Evolutionary conservation across 2,329 filamentous ascomycete species (phyloP).

Genomic region (Lecanicillium sp.): DNA sequence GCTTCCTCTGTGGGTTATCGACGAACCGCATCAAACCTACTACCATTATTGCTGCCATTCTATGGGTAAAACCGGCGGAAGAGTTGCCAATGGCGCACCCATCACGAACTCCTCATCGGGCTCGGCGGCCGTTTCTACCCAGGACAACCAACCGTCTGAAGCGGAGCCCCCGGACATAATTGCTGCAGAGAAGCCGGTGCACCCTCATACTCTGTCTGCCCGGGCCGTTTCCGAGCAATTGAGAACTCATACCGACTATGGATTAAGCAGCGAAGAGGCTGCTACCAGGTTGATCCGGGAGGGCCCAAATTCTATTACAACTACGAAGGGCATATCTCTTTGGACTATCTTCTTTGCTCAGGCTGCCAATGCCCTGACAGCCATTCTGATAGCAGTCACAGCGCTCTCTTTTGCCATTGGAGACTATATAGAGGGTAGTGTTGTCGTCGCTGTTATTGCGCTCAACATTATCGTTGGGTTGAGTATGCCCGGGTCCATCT

Average conservation of each 20-base stretch:
- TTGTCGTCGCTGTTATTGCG: conserved; percentile 55
- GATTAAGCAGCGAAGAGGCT: conserved; percentile 55
- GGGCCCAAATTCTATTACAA: conserved; percentile 64
- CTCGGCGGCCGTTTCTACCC: conserved; percentile 25
- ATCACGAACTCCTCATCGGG: conserved; percentile 24
- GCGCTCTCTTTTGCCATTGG: conserved; percentile 57
- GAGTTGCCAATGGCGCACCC: conserved; percentile 33
- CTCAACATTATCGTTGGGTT: conserved; percentile 62
- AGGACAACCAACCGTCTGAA: conserved; percentile 31
- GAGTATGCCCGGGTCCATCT: conserved; percentile 18
- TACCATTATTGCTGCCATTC: conserved; percentile 27
- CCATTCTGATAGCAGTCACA: conserved; percentile 69
- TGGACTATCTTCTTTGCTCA: conserved; percentile 71
- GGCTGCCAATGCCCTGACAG: conserved; percentile 68
- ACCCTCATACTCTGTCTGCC: conserved; percentile 27
- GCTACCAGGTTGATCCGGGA: conserved; percentile 54
- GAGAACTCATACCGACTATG: conserved; percentile 42
- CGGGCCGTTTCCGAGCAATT: conserved; percentile 26
- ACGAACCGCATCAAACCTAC: no score
- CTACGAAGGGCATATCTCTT: conserved; percentile 61
- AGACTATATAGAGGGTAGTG: conserved; percentile 55
- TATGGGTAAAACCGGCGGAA: conserved; percentile 31
- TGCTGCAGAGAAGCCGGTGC: conserved; percentile 25
- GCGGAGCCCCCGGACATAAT: conserved; percentile 25
- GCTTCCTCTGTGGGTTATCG: no score